phyloP scores from a whole-genome alignment of 768 basidiomycete genomes.

The Boletellus sp. region DNA sequence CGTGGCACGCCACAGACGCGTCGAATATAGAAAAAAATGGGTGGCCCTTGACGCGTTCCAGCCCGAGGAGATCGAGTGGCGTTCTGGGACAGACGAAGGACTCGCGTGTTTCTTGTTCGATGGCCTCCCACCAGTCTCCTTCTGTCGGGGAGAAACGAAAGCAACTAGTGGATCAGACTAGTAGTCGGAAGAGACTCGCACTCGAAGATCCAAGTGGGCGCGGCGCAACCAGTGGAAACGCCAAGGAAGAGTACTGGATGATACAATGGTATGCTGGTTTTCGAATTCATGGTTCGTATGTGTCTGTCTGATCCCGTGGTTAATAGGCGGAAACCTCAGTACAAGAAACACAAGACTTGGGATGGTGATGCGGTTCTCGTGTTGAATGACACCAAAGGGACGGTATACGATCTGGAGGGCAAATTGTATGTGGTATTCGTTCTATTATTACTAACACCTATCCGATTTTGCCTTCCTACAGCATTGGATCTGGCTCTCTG shows the following conservation, averaged over 20 bases:
- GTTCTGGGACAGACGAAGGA: not conserved
- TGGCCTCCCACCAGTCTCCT: conserved; percentile 20
- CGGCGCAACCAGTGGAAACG: conserved; percentile 6
- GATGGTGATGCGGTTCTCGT: conserved; percentile 76
- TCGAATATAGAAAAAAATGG: conserved; percentile 4
- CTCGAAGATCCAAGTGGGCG: conserved; percentile 18
- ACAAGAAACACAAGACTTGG: conserved; percentile 88
- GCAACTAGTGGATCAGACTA: conserved; percentile 14
- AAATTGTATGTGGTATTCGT: conserved; percentile 47
- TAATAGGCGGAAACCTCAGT: conserved; percentile 61
- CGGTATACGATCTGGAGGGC: conserved; percentile 60
- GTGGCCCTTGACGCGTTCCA: not conserved
- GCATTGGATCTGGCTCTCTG: conserved; percentile 51
- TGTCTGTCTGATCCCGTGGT: not conserved
- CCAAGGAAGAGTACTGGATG: conserved; percentile 59
- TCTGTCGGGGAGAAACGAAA: conserved; percentile 31
- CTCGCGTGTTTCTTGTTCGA: conserved; percentile 2
- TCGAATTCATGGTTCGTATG: not conserved
- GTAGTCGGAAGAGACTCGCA: conserved; percentile 28
- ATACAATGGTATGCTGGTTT: conserved; percentile 59
- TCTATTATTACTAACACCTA: not conserved
- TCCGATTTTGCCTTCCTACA: conserved; percentile 20
- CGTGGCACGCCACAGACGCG: conserved; percentile 24
- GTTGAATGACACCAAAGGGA: conserved; percentile 42
- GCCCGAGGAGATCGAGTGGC: not conserved